phyloP scores from a whole-genome alignment of 345 rosid genomes.

The Populus nigra region DNA sequence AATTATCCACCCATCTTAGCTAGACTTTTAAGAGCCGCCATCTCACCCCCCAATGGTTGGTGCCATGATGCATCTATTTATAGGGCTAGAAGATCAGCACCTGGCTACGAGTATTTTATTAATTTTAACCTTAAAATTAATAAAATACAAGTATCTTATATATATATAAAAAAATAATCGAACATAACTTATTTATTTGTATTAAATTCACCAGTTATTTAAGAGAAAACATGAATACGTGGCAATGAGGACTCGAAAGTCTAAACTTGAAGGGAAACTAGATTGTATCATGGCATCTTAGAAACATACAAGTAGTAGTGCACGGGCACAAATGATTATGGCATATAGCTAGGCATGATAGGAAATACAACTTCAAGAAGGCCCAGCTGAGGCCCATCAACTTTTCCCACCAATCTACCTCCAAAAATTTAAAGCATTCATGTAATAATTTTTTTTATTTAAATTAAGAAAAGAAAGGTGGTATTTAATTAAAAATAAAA shows the following conservation, averaged over 20 bases:
- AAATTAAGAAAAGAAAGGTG: neutral
- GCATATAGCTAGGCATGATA: neutral
- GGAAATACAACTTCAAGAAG: neutral
- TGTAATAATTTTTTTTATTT: neutral
- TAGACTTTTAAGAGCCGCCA: no score
- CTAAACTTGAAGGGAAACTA: neutral
- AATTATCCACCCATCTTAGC: no score
- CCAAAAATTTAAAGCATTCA: neutral
- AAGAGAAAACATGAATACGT: neutral
- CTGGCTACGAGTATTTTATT: no score
- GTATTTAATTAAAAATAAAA: neutral
- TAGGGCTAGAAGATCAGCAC: no score
- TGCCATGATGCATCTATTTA: no score
- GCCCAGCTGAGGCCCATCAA: conserved; percentile 5
- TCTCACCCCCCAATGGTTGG: no score
- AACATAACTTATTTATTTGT: no score
- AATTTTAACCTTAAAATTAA: no score
- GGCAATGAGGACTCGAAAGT: neutral
- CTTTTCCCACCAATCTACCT: neutral
- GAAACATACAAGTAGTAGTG: neutral
- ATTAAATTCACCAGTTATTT: neutral
- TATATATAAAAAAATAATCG: no score
- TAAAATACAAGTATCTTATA: no score
- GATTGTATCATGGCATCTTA: neutral
- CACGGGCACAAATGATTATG: conserved; percentile 11